Percentiles rank a stretch among this genome's conserved stretches.
phyloP scores from a whole-genome alignment of 129 eudicot genomes.

The Logfia minima region DNA sequence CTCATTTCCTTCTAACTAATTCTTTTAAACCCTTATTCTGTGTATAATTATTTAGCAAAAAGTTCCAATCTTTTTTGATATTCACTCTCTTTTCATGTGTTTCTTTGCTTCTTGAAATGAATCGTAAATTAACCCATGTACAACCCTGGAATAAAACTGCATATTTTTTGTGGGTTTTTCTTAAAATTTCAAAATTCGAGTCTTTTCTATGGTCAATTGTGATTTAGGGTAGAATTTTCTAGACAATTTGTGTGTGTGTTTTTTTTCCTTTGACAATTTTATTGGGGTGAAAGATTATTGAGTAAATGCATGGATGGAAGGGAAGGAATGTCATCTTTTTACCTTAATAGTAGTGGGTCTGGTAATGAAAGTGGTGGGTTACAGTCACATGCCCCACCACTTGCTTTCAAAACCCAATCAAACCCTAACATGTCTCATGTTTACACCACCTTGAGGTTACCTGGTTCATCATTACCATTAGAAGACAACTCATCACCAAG shows the following conservation, averaged over 20 bases:
- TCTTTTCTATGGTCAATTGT: slow-evolving; percentile 18
- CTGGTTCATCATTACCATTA: slow-evolving; percentile 47
- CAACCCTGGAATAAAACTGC: slow-evolving; percentile 31
- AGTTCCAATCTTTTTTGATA: slow-evolving; percentile 20
- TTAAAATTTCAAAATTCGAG: not conserved
- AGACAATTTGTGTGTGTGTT: not conserved
- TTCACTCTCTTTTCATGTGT: slow-evolving; percentile 7
- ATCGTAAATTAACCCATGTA: slow-evolving; percentile 34
- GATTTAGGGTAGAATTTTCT: slow-evolving; percentile 27
- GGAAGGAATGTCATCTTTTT: slow-evolving; percentile 70
- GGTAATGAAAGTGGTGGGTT: slow-evolving; percentile 36
- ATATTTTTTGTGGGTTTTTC: slow-evolving; percentile 13
- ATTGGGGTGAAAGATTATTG: slow-evolving; percentile 18
- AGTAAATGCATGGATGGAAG: slow-evolving; percentile 86
- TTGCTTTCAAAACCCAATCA: slow-evolving; percentile 41
- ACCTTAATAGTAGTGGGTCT: slow-evolving; percentile 58
- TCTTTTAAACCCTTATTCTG: slow-evolving; percentile 15
- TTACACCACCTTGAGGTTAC: slow-evolving; percentile 42
- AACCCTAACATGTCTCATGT: slow-evolving; percentile 44
- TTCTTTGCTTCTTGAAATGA: slow-evolving; percentile 1
- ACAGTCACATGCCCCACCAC: slow-evolving; percentile 33
- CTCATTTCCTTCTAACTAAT: slow-evolving; percentile 14
- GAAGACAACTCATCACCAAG: slow-evolving; percentile 41
- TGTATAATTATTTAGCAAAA: not conserved
- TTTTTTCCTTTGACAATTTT: not conserved